Percentiles rank a stretch among this genome's conserved stretches.
These are phyloP conservation scores for Elongisporangium undulatum DNA, from an alignment of 352 stramenopile genomes.

Conservation along the genomic window DNA sequence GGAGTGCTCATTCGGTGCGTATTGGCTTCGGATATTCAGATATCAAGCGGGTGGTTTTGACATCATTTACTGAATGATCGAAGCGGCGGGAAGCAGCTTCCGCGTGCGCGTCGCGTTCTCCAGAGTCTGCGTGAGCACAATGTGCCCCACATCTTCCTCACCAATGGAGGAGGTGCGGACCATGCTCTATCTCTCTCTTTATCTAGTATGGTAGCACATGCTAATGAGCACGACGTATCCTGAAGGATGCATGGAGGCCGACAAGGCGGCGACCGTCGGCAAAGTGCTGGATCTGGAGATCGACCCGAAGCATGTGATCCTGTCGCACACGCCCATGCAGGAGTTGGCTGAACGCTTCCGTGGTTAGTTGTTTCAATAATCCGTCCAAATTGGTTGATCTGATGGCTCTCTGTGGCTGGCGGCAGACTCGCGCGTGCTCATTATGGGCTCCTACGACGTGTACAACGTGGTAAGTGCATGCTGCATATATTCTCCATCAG, in stretches of 20 bases:
- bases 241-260: conserved; percentile 73
- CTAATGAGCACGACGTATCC: not conserved
- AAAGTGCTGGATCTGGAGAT: conserved; percentile 58
- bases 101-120: conserved; percentile 62
- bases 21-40: not conserved
- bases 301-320: conserved; percentile 67
- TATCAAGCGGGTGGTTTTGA: not conserved
- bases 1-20: conserved; percentile 84
- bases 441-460: conserved; percentile 84
- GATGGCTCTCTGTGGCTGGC: not conserved
- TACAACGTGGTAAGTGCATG: conserved; percentile 53
- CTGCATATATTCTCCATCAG: not conserved
- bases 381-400: not conserved
- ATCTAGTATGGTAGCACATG: not conserved
- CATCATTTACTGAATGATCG: not conserved
- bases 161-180: conserved; percentile 68
- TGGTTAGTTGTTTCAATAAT: conserved; percentile 19
- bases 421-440: conserved; percentile 76
- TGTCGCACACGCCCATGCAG: conserved; percentile 89
- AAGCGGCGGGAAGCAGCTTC: conserved; percentile 68
- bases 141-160: conserved; percentile 89
- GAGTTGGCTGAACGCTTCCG: conserved; percentile 59
- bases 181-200: not conserved
- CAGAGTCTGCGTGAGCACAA: conserved; percentile 47
- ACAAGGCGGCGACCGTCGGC: conserved; percentile 78